A percentile compares a stretch with the other conserved stretches of the same genome.
These are phyloP conservation scores for Quercus ilex DNA, from an alignment of 306 rosid species.

Conservation along the genomic window DNA sequence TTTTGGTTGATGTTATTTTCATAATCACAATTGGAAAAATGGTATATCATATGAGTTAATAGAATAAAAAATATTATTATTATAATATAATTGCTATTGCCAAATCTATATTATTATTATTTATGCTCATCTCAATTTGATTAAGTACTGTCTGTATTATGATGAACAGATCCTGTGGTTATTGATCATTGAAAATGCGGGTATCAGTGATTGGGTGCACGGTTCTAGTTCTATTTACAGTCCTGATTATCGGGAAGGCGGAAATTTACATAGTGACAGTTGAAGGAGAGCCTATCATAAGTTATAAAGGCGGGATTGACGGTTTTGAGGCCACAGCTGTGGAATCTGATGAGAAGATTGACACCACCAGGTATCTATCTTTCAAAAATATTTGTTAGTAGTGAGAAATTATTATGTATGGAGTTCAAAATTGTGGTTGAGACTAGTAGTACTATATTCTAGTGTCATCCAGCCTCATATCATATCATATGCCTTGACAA, in stretches of 20 bases:
- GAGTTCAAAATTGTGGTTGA: not conserved
- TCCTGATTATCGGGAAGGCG: slow-evolving; percentile 46
- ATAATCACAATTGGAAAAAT: too few species aligned
- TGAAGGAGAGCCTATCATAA: slow-evolving; percentile 93
- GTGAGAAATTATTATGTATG: not conserved
- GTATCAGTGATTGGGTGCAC: slow-evolving; percentile 29
- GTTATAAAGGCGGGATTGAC: slow-evolving; percentile 79
- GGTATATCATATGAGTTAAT: too few species aligned
- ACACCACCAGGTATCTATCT: slow-evolving; percentile 70
- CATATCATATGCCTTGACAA: not conserved
- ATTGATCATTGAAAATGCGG: slow-evolving; percentile 42
- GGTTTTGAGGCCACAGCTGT: slow-evolving; percentile 97
- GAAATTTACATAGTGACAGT: slow-evolving; percentile 80
- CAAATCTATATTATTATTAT: not conserved
- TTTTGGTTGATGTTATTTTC: too few species aligned
- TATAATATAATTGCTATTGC: not conserved
- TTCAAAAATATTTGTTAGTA: slow-evolving; percentile 1
- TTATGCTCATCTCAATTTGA: not conserved
- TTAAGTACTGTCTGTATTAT: slow-evolving; percentile 11
- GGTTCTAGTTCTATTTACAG: slow-evolving; percentile 31
- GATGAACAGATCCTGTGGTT: slow-evolving; percentile 53
- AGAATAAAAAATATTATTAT: too few species aligned
- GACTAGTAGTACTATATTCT: not conserved
- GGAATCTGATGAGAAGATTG: slow-evolving; percentile 88
- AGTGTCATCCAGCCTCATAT: slow-evolving; percentile 6